Conservation (phyloP, 805 yeast genomes). For the Saccharomycopsis sp. region DNA sequence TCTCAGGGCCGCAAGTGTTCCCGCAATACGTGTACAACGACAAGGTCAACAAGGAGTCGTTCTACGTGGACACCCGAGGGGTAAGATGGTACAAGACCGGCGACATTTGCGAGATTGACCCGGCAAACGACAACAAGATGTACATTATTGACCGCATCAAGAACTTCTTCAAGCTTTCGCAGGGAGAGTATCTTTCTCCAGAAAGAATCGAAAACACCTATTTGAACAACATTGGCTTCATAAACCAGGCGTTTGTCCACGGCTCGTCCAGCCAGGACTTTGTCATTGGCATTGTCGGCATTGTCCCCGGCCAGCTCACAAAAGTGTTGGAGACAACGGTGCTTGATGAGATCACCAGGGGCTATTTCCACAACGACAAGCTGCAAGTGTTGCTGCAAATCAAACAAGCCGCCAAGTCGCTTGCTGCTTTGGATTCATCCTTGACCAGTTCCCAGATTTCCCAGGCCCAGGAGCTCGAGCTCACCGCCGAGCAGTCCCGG, state of each 20-base stretch:
- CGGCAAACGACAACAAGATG: conserved; percentile 33
- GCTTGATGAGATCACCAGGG: not conserved
- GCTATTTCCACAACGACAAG: not conserved
- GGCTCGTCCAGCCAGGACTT: not conserved
- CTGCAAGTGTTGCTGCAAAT: not conserved
- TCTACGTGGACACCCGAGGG: conserved; percentile 19
- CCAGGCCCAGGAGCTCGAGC: conserved; percentile 14
- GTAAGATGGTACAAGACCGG: conserved; percentile 52
- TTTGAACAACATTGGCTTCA: conserved; percentile 28
- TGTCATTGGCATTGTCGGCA: conserved; percentile 9
- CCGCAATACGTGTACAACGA: conserved; percentile 18
- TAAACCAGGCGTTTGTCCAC: conserved; percentile 7
- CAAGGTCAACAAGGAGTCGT: not conserved
- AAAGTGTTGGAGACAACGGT: not conserved
- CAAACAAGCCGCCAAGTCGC: not conserved
- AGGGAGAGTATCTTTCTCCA: conserved; percentile 34
- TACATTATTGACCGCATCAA: conserved; percentile 48
- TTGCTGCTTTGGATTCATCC: conserved; percentile 1
- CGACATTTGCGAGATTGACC: conserved; percentile 40
- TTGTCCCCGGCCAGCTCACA: conserved; percentile 16
- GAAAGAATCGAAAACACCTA: conserved; percentile 37
- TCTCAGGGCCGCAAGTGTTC: conserved; percentile 45
- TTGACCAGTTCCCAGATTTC: conserved; percentile 7
- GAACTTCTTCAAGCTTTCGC: conserved; percentile 33
- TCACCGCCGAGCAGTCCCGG: conserved; percentile 1